Percentiles rank a stretch among this genome's conserved stretches.
Conservation (phyloP, 2,329 filamentous ascomycete species). For the Phoma sp. region DNA sequence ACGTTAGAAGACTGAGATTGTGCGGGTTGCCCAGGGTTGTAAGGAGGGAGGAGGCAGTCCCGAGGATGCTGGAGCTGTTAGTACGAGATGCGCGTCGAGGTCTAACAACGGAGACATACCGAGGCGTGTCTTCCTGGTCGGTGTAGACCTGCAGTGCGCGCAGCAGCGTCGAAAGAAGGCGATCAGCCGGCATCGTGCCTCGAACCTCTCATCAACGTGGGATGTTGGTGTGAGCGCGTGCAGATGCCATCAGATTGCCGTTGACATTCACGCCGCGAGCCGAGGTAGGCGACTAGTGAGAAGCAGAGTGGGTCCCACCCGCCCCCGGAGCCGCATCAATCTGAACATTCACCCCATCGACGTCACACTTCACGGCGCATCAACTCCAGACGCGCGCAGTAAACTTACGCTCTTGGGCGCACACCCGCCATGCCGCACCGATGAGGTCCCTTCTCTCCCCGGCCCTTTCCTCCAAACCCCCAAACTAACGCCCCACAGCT, state of each 20-base stretch:
- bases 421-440: conserved; percentile 31
- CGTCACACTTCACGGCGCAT: conserved; percentile 17
- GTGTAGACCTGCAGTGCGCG: conserved; percentile 67
- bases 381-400: neutral
- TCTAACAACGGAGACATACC: conserved; percentile 51
- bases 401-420: neutral
- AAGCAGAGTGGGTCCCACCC: conserved; percentile 22
- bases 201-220: conserved; percentile 6
- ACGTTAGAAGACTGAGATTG: conserved; percentile 75
- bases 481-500: conserved; percentile 37
- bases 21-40: conserved; percentile 75
- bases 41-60: conserved; percentile 72
- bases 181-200: conserved; percentile 68
- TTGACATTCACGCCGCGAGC: conserved; percentile 30
- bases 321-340: conserved; percentile 17
- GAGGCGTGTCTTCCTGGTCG: conserved; percentile 65
- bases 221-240: conserved; percentile 12
- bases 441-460: conserved; percentile 37
- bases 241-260: conserved; percentile 10
- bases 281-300: conserved; percentile 34
- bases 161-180: conserved; percentile 71
- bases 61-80: conserved; percentile 57
- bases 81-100: conserved; percentile 26
- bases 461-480: neutral
- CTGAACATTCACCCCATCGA: conserved; percentile 21